Percentiles rank a stretch among this genome's conserved stretches.
phyloP scores from a whole-genome alignment of 805 yeast species.

The Limtongia smithiae region DNA sequence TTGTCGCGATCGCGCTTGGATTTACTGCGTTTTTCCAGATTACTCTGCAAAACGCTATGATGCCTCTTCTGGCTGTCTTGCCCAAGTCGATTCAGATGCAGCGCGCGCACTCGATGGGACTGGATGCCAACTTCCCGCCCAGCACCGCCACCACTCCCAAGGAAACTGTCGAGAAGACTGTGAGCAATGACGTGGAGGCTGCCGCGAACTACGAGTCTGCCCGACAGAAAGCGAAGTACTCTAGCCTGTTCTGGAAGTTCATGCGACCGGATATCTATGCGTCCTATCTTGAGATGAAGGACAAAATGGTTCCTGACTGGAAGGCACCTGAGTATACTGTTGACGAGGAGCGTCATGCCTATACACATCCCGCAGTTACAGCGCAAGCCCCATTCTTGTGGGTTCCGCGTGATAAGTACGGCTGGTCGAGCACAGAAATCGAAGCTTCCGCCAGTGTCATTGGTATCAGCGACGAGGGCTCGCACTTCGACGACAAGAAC shows the following conservation, averaged over 20 bases:
- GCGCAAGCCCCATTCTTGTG: slow-evolving; percentile 74
- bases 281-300: slow-evolving; percentile 22
- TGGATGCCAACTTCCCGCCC: slow-evolving; percentile 7
- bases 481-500: slow-evolving; percentile 53
- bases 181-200: slow-evolving; percentile 9
- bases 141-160: slow-evolving; percentile 7
- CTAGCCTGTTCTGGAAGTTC: slow-evolving; percentile 21
- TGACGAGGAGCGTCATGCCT: slow-evolving; percentile 58
- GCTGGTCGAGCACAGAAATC: slow-evolving; percentile 63
- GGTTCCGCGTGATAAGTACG: slow-evolving; percentile 89
- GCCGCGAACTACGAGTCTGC: slow-evolving; percentile 8
- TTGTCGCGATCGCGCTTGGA: slow-evolving; percentile 63
- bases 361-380: slow-evolving; percentile 68
- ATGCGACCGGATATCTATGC: slow-evolving; percentile 29
- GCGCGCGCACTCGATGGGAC: slow-evolving; percentile 16
- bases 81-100: slow-evolving; percentile 38
- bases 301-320: slow-evolving; percentile 32
- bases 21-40: slow-evolving; percentile 68
- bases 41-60: slow-evolving; percentile 63
- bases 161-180: slow-evolving; percentile 19
- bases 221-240: slow-evolving; percentile 6
- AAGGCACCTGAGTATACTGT: slow-evolving; percentile 35
- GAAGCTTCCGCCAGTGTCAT: slow-evolving; percentile 53
- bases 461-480: slow-evolving; percentile 63
- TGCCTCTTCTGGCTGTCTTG: slow-evolving; percentile 46